Evolutionary conservation across 208 protist species (phyloP), one percentile per base, ranked within the genome.

Genomic region (Phytomonas francai): DNA sequence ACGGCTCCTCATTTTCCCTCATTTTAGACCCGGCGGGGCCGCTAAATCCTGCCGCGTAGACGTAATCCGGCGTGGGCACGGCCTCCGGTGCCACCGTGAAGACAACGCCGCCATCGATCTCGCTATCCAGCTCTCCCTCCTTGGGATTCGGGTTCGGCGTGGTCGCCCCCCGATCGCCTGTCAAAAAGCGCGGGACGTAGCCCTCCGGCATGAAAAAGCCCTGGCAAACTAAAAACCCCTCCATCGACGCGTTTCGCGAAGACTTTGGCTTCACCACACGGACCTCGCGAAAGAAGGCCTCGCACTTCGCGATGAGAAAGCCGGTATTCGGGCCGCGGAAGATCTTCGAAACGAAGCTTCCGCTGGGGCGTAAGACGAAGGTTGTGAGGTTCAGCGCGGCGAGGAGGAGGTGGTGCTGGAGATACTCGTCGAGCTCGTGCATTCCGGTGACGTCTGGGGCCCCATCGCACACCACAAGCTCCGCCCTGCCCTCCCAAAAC

Each of bases 341-440:
- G 74, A 99, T 98, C 79, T 99, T 99, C 14, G 97, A 96, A 27
- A 98, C 87, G 80, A 99, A 99, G 56, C 82, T 88, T 12, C 98
- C 98, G 42, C 93, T 95, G 3, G 62, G 68, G 3, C 84, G 77
- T 0, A 99, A 86, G 28, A 99, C 78, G 64, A 94, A 92, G 14
- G 94, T 98, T 4, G 98, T 97, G 63, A 99, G 99, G 78, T 98
- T 98, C 36, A 99, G 79, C 30, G 98, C 98, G 8, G 98, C 96
- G 7, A 99, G 86, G 3, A 99, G 88, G 0, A 99, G 80, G 79
- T 99, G 98, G 59, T 97, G 83, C 78, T 99, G 98, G 56, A 99
- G 80, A 77, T 98, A 99, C 85, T 99, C 98, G 75, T 99, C 98
- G 30, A 99, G 84, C 83, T 99, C 97, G 74, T 99, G 98, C 81